A percentile compares a stretch with the other conserved stretches of the same genome.
Conservation (phyloP, 2,329 filamentous ascomycete species). For the Leptosphaerulina australis region DNA sequence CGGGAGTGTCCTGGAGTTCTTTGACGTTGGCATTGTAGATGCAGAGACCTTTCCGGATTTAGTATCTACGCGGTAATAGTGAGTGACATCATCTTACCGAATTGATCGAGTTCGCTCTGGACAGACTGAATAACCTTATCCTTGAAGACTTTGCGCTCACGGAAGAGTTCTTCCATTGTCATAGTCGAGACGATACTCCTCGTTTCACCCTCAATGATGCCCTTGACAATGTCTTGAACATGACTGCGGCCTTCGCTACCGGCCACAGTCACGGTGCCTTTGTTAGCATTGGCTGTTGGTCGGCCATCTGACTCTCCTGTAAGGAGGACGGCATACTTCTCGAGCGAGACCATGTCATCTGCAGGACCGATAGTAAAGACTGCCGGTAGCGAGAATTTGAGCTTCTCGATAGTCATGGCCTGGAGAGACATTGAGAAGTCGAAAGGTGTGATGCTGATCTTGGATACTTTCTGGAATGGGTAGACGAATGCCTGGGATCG, state of each 20-base stretch:
- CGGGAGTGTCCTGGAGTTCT: slow-evolving; percentile 81
- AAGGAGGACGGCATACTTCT: slow-evolving; percentile 82
- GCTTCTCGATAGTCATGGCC: slow-evolving; percentile 88
- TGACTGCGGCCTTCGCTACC: slow-evolving; percentile 60
- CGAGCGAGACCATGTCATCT: slow-evolving; percentile 70
- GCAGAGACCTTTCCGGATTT: slow-evolving; percentile 8
- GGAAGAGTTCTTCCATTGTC: slow-evolving; percentile 93
- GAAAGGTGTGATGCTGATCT: slow-evolving; percentile 70
- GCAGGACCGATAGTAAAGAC: slow-evolving; percentile 87
- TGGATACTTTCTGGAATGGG: slow-evolving; percentile 49
- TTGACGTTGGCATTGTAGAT: slow-evolving; percentile 78
- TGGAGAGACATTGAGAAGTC: slow-evolving; percentile 84
- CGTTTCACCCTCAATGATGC: slow-evolving; percentile 88
- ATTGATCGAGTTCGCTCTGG: slow-evolving; percentile 78
- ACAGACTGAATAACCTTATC: slow-evolving; percentile 68
- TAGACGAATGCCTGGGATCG: slow-evolving; percentile 41
- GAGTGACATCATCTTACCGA: slow-evolving; percentile 57
- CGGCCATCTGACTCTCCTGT: slow-evolving; percentile 65
- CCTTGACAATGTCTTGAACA: slow-evolving; percentile 84
- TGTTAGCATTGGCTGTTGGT: slow-evolving; percentile 35
- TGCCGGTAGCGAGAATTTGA: slow-evolving; percentile 80
- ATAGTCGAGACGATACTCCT: slow-evolving; percentile 82
- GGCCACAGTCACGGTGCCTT: slow-evolving; percentile 50
- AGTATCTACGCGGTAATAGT: neutral
- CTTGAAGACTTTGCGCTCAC: slow-evolving; percentile 77